A percentile compares a stretch with the other conserved stretches of the same genome.
Evolutionary conservation across 2,329 filamentous ascomycete species (phyloP).

Genomic region (Pezicula carpinea): DNA sequence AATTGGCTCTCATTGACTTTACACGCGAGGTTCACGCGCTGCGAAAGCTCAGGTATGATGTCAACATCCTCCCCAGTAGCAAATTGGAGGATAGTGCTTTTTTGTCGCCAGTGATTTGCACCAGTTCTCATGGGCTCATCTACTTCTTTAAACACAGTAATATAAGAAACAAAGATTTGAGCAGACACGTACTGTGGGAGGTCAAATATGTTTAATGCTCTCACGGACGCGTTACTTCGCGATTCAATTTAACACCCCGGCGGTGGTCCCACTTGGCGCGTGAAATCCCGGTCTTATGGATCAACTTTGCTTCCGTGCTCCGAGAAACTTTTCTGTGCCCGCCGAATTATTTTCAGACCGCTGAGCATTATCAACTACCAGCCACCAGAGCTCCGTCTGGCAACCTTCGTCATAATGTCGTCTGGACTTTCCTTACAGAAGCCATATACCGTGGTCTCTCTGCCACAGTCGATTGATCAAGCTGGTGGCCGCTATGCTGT

Average conservation of each 20-base stretch:
- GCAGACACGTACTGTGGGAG: no score
- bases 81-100: constrained; percentile 8
- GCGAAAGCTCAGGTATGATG: constrained; percentile 4
- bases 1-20: constrained; percentile 4
- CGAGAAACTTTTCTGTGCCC: constrained; percentile 7
- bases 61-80: constrained; percentile 3
- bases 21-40: constrained; percentile 25
- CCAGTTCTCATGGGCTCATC: neutral
- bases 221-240: neutral
- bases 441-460: constrained; percentile 57
- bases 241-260: neutral
- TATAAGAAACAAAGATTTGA: no score
- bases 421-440: constrained; percentile 55
- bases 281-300: neutral
- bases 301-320: neutral
- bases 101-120: constrained; percentile 5
- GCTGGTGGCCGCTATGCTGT: constrained; percentile 48
- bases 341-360: neutral
- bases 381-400: neutral
- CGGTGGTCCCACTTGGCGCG: constrained; percentile 15
- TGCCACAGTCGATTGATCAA: constrained; percentile 54
- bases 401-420: constrained; percentile 21
- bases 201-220: no score
- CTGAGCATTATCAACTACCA: neutral
- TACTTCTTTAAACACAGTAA: no score